phyloP scores from a whole-genome alignment of 2,329 filamentous ascomycete species.

The Venturia aucupariae region DNA sequence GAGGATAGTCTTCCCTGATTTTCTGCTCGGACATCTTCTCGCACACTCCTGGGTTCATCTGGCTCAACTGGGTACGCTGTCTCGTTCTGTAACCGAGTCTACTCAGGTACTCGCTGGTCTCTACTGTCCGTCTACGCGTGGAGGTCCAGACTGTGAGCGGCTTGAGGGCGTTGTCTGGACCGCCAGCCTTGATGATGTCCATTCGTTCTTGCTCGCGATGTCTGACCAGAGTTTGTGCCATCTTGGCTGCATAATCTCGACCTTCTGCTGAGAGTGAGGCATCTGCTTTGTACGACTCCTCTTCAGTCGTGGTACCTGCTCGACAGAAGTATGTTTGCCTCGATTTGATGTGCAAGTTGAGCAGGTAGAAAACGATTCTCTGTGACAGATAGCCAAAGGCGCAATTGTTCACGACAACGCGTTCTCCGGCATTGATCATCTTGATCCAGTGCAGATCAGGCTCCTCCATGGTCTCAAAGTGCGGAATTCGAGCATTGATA shows the following conservation, averaged over 20 bases:
- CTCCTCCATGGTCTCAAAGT: slow-evolving; percentile 96
- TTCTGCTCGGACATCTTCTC: slow-evolving; percentile 82
- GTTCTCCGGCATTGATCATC: slow-evolving; percentile 95
- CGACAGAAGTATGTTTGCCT: slow-evolving; percentile 88
- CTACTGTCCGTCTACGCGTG: slow-evolving; percentile 77
- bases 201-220: slow-evolving; percentile 77
- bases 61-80: slow-evolving; percentile 92
- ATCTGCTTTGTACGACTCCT: slow-evolving; percentile 88
- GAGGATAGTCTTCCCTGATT: slow-evolving; percentile 74
- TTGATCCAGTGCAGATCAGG: slow-evolving; percentile 93
- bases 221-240: slow-evolving; percentile 73
- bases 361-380: slow-evolving; percentile 94
- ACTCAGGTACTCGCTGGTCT: slow-evolving; percentile 77
- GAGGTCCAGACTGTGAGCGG: slow-evolving; percentile 92
- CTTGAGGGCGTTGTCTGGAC: slow-evolving; percentile 58
- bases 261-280: slow-evolving; percentile 75
- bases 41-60: slow-evolving; percentile 92
- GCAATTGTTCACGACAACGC: slow-evolving; percentile 92
- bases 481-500: slow-evolving; percentile 85
- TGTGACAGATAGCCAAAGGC: slow-evolving; percentile 95
- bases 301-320: slow-evolving; percentile 74
- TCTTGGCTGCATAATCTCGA: slow-evolving; percentile 61
- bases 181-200: slow-evolving; percentile 58
- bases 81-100: slow-evolving; percentile 74
- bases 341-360: slow-evolving; percentile 94